Conservation (phyloP, 768 basidiomycete species). For the Russula griseocarnosa region DNA sequence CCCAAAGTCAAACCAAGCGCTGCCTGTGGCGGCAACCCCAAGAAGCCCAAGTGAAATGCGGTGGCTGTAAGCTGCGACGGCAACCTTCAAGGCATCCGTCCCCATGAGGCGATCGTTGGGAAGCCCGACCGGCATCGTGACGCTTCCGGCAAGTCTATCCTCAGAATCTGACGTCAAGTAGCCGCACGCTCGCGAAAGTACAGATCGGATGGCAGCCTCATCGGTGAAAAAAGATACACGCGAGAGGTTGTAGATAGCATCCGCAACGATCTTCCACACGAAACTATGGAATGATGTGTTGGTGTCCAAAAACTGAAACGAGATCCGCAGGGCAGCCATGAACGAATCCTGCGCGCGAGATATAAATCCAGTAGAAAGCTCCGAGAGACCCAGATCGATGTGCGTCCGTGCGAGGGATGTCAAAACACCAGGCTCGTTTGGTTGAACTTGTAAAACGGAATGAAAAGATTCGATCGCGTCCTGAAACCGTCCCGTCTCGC, state of each 20-base stretch:
- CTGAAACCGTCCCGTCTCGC: slow-evolving; percentile 66
- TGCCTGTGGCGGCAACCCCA: slow-evolving; percentile 48
- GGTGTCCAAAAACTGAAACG: slow-evolving; percentile 47
- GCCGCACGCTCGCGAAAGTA: slow-evolving; percentile 37
- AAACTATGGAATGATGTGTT: slow-evolving; percentile 63
- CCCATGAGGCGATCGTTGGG: slow-evolving; percentile 31
- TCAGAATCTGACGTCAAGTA: slow-evolving; percentile 42
- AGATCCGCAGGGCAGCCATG: slow-evolving; percentile 50
- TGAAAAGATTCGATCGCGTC: slow-evolving; percentile 70
- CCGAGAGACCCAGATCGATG: slow-evolving; percentile 63
- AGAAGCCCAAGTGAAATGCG: slow-evolving; percentile 54
- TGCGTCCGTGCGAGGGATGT: slow-evolving; percentile 67
- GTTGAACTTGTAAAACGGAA: slow-evolving; percentile 50
- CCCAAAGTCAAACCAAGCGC: slow-evolving; percentile 73
- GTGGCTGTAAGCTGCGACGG: slow-evolving; percentile 58
- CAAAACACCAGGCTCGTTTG: slow-evolving; percentile 67
- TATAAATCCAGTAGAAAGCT: slow-evolving; percentile 66
- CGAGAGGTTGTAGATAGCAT: slow-evolving; percentile 69
- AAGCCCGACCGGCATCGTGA: slow-evolving; percentile 34
- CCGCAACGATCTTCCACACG: slow-evolving; percentile 81
- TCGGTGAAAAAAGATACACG: slow-evolving; percentile 48
- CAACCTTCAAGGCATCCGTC: slow-evolving; percentile 45
- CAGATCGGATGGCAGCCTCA: slow-evolving; percentile 37
- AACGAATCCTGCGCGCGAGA: slow-evolving; percentile 74
- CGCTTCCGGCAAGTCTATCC: slow-evolving; percentile 42